Conservation (phyloP, 1,284 basidiomycete species). For the Boletus smithii region DNA sequence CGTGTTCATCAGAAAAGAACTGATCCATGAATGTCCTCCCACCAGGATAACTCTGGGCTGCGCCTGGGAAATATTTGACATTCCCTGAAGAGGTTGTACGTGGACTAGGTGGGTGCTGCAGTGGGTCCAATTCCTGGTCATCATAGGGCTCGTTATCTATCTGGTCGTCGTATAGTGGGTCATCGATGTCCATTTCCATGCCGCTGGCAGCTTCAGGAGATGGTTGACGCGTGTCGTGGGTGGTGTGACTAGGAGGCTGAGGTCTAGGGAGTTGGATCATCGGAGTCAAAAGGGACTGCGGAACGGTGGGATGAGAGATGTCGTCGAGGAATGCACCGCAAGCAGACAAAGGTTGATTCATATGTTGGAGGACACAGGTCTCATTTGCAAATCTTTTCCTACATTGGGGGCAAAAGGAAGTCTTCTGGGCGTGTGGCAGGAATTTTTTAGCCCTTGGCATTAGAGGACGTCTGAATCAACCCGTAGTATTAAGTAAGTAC, state of each 20-base stretch:
- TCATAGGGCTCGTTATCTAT: too few relatives aligned
- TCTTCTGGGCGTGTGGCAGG: not conserved
- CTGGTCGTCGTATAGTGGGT: too few relatives aligned
- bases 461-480: too few relatives aligned
- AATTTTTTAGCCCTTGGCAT: conserved; percentile 5
- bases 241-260: not conserved
- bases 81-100: not conserved
- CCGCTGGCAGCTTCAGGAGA: not conserved
- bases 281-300: not conserved
- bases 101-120: too few relatives aligned
- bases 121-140: too few relatives aligned
- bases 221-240: not conserved
- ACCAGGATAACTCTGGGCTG: not conserved
- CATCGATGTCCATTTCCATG: too few relatives aligned
- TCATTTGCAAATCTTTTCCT: conserved; percentile 2
- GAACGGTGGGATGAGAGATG: not conserved
- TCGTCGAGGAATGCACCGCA: not conserved
- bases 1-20: not conserved
- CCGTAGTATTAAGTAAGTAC: too few relatives aligned
- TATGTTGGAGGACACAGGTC: conserved; percentile 1
- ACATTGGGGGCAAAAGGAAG: not conserved
- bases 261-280: too few relatives aligned
- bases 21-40: conserved; percentile 6
- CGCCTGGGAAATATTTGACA: not conserved
- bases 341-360: conserved; percentile 2